phyloP scores from a whole-genome alignment of 371 early-diverging fungal species.

The Zancudomyces culisetae region DNA sequence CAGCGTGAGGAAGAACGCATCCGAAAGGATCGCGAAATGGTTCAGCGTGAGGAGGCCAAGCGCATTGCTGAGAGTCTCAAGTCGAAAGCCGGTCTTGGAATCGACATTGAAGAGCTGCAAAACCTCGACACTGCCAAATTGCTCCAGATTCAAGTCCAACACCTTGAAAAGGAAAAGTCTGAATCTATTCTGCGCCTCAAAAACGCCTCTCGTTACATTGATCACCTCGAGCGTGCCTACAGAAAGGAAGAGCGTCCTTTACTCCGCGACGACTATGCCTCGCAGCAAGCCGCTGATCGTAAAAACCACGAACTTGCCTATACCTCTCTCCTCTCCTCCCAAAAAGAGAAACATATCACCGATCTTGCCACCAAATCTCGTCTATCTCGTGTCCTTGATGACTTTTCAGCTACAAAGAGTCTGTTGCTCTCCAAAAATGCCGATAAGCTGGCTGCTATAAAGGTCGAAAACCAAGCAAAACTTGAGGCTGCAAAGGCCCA shows the following conservation, averaged over 20 bases:
- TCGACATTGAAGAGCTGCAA: slow-evolving; percentile 68
- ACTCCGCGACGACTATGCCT: slow-evolving; percentile 73
- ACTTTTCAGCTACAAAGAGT: slow-evolving; percentile 45
- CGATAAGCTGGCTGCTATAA: slow-evolving; percentile 29
- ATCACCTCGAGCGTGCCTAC: slow-evolving; percentile 92
- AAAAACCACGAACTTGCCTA: slow-evolving; percentile 55
- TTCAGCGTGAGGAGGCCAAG: slow-evolving; percentile 65
- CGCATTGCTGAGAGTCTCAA: slow-evolving; percentile 73
- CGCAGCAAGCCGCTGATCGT: slow-evolving; percentile 66
- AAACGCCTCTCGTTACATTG: slow-evolving; percentile 55
- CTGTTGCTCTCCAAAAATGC: slow-evolving; percentile 34
- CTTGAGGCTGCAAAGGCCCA: slow-evolving; percentile 53
- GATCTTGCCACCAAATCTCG: slow-evolving; percentile 56
- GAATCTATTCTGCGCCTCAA: slow-evolving; percentile 56
- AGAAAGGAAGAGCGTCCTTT: slow-evolving; percentile 86
- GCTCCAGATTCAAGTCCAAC: slow-evolving; percentile 67
- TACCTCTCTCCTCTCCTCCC: slow-evolving; percentile 40
- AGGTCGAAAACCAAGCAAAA: slow-evolving; percentile 32
- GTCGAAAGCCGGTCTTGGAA: slow-evolving; percentile 56
- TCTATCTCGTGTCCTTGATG: slow-evolving; percentile 53
- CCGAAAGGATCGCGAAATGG: slow-evolving; percentile 53
- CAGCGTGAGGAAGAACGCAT: slow-evolving; percentile 73
- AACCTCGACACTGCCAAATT: slow-evolving; percentile 62
- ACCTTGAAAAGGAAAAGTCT: slow-evolving; percentile 74
- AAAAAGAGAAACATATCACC: slow-evolving; percentile 44